Evolutionary conservation across 768 basidiomycete genomes (phyloP).

Genomic region (Serendipita sp.): DNA sequence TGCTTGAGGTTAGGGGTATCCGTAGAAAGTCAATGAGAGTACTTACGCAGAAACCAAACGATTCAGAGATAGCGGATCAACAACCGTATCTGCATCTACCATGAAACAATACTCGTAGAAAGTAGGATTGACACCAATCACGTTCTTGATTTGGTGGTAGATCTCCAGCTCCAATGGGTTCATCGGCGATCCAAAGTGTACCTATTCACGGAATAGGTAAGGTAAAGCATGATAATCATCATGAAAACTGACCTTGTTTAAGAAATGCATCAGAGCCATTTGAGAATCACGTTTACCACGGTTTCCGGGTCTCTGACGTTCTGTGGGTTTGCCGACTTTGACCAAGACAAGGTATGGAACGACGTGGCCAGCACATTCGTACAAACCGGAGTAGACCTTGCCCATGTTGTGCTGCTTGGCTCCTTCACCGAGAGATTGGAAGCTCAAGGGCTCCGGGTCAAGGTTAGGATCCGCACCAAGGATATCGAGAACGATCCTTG

Average conservation of each 20-base stretch:
- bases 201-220: constrained; percentile 29
- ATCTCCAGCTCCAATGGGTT: constrained; percentile 94
- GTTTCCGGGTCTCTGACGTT: constrained; percentile 86
- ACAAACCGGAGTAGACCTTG: constrained; percentile 91
- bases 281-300: constrained; percentile 98
- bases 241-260: constrained; percentile 61
- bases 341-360: constrained; percentile 87
- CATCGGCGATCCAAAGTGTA: constrained; percentile 95
- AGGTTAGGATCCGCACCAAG: constrained; percentile 85
- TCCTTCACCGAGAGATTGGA: constrained; percentile 86
- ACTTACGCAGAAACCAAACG: constrained; percentile 86
- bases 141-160: constrained; percentile 99
- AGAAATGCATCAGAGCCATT: constrained; percentile 90
- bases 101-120: constrained; percentile 96
- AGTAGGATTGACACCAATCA: constrained; percentile 95
- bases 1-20: neutral
- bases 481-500: constrained; percentile 91
- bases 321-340: constrained; percentile 91
- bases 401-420: constrained; percentile 96
- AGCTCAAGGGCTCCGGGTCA: constrained; percentile 90
- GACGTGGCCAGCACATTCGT: constrained; percentile 87
- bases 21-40: neutral
- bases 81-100: constrained; percentile 90
- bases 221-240: neutral
- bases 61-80: constrained; percentile 75